Evolutionary conservation across 1,139 yeast species (phyloP), one percentile per base, ranked within the genome.

Genomic region (Suhomyces wounanorum): DNA sequence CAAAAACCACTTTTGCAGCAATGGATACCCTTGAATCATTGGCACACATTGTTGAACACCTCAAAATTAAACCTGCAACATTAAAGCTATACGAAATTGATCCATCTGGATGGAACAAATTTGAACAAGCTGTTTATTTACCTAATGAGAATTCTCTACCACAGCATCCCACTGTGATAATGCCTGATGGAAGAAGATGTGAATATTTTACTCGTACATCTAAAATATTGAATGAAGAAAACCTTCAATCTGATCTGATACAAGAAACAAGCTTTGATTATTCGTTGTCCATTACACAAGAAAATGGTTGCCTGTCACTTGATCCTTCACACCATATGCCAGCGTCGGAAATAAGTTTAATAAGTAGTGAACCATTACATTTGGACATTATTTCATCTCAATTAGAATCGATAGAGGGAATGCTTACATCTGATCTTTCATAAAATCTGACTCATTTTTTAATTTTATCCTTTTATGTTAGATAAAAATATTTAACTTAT

Each of bases 21-120:
- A 35, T 65, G 68, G 66, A 63, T 14, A 43, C 54, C 17, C 56
- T 67, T 23, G 64, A 63, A 44, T 52, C 67, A 3, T 51, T 70
- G 40, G 58, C 58, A 33, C 56, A 59, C 8, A 58, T 68, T 1
- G 53, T 62, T 3, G 57, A 59, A 3, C 63, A 61, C 43, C 56
- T 63, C 44, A 45, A 55, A 2, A 55, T 69, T 2, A 65, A 62
- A 43, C 43, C 47, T 5, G 37, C 56, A 2, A 62, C 65, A 9
- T 41, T 69, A 10, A 50, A 49, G 8, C 52, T 65, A 17, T 70
- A 63, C 54, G 60, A 56, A 2, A 47, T 64, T 5, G 52, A 56
- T 21, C 39, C 48, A n/a, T 31, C 39, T 4, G 46, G 48, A 1
- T 45, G 57, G 9, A 49, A 51, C 1, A 31, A 46, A 2, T 58